These are phyloP conservation scores for Metschnikowia gelsemii DNA, from an alignment of 805 yeast genomes.

Conservation along the genomic window DNA sequence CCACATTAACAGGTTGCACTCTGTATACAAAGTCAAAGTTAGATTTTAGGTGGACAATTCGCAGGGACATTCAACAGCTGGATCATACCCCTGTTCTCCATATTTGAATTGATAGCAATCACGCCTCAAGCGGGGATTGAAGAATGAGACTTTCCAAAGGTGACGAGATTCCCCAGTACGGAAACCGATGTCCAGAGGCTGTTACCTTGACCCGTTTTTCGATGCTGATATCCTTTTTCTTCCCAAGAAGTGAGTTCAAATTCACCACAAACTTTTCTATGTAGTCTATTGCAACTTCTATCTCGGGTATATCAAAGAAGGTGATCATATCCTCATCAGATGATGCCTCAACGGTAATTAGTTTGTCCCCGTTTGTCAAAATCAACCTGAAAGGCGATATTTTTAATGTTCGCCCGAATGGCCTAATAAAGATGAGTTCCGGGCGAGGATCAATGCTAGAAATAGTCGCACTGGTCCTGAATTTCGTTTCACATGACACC, in stretches of 20 bases:
- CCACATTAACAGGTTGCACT: no score
- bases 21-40: neutral
- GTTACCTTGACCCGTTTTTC: conserved; percentile 1
- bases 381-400: conserved; percentile 13
- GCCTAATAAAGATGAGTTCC: conserved; percentile 15
- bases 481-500: conserved; percentile 3
- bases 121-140: neutral
- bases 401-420: conserved; percentile 18
- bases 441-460: conserved; percentile 9
- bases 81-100: no score
- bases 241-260: conserved; percentile 4
- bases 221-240: conserved; percentile 1
- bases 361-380: conserved; percentile 1
- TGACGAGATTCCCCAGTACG: conserved; percentile 15
- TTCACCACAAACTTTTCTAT: conserved; percentile 2
- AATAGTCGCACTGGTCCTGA: conserved; percentile 5
- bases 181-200: conserved; percentile 6
- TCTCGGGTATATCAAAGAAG: conserved; percentile 18
- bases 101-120: neutral
- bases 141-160: conserved; percentile 1
- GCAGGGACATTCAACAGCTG: no score
- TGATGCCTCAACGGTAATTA: conserved; percentile 9
- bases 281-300: conserved; percentile 17
- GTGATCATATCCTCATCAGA: conserved; percentile 14
- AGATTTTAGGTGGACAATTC: no score